These are phyloP conservation scores for Colletotrichum sp. DNA, from an alignment of 2,329 filamentous ascomycete genomes.

Conservation along the genomic window DNA sequence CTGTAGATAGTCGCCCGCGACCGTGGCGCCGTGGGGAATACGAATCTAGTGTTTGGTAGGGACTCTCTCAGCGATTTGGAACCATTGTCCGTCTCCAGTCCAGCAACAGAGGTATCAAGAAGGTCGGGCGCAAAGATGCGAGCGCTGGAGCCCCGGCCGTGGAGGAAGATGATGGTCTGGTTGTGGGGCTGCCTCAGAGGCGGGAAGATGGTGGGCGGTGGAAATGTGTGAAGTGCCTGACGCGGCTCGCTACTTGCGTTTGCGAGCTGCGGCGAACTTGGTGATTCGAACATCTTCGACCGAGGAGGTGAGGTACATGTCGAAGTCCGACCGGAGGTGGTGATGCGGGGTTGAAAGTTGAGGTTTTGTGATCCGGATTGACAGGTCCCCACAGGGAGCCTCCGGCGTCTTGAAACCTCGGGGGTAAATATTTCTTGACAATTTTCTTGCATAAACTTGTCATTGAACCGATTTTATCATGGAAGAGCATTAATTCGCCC, in stretches of 20 bases:
- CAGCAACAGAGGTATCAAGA: constrained; percentile 31
- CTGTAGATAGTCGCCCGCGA: constrained; percentile 35
- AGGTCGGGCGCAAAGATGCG: constrained; percentile 44
- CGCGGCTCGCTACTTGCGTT: background rate
- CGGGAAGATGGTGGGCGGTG: constrained; percentile 23
- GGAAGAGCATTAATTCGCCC: background rate
- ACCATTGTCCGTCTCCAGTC: background rate
- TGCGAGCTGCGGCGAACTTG: background rate
- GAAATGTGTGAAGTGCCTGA: constrained; percentile 27
- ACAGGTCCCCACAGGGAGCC: background rate
- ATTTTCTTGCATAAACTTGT: background rate
- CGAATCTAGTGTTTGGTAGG: constrained; percentile 50
- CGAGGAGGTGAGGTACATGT: background rate
- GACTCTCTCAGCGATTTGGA: constrained; percentile 30
- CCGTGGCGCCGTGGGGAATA: constrained; percentile 55
- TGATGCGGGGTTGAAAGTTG: background rate
- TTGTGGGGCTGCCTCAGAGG: constrained; percentile 36
- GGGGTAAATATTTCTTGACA: background rate
- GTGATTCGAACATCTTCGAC: background rate
- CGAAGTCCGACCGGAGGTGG: background rate
- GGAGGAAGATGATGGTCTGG: constrained; percentile 53
- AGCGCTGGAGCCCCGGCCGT: constrained; percentile 52
- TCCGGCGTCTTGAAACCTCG: background rate
- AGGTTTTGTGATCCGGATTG: background rate
- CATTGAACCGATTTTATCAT: background rate